Base-by-base conservation (phyloP, 2,329 filamentous ascomycete species). In the Alternaria sp. region DNA sequence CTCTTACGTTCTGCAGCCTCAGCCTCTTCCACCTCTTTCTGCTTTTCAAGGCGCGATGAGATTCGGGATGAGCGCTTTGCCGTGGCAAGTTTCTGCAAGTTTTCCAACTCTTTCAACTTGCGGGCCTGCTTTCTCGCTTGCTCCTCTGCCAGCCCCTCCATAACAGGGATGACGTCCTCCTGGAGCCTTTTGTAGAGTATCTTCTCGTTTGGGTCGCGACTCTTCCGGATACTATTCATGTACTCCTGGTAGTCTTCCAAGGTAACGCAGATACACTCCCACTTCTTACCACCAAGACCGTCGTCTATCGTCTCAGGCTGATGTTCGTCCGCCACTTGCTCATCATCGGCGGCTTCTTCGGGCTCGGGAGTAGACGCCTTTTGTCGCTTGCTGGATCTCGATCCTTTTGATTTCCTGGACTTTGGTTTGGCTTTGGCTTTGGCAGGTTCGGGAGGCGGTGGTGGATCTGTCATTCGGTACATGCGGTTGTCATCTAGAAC, bases 31-130 rank as follows among this genome's bases (percentile, higher is more conserved):
- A 94, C 89, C 62, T 90, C 84, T 68, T 88, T 89, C 72, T 93
- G 91, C 65, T 88, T 90, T 74, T 97, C 93, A 34, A 88, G 82
- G 74, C 93, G 96, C 65, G 87, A 86, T 18, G 94, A 94, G 67
- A 99, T 88, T 64, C 95, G 88, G 71, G 92, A 96, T 1, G 95
- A 99, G 64, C 95, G 86, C 81, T 99, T 99, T 4, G 95, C 94
- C 57, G 90, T 92, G n/a, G 93, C 93, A 80, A 98, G 86, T 75
- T 95, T 94, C 69, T 94, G 90, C 66, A 96, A 79, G 67, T 89
- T 93, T 53, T 93, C 83, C 22, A 96, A 79, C 71, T 98, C 94
- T 63, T 89, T 92, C 75, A 96, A 88, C 69, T 90, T 90, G 83
- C 82, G 92, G 85, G 80, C 88, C 81, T 84, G 82, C 77, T 94